These are phyloP conservation scores for Tricharina praecox DNA, from an alignment of 495 filamentous ascomycete species.

Conservation along the genomic window DNA sequence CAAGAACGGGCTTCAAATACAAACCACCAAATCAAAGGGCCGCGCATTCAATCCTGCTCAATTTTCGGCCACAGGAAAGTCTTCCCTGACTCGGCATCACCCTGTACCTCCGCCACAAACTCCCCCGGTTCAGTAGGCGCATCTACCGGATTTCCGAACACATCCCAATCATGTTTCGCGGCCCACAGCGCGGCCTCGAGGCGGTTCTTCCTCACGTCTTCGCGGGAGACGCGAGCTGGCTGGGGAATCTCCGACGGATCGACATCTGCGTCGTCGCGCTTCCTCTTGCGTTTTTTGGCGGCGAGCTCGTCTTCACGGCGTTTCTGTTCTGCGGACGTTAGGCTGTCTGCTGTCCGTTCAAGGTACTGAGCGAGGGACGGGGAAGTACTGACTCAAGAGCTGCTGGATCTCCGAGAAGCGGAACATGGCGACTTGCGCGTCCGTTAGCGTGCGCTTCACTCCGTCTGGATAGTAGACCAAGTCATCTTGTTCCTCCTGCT, in stretches of 20 bases:
- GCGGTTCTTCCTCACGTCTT: slow-evolving; percentile 11
- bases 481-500: slow-evolving; percentile 51
- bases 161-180: slow-evolving; percentile 13
- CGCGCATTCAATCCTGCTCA: no score
- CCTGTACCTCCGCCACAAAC: slow-evolving; percentile 7
- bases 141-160: slow-evolving; percentile 14
- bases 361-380: no score
- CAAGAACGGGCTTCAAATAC: no score
- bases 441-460: slow-evolving; percentile 75
- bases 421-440: slow-evolving; percentile 81
- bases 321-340: slow-evolving; percentile 2
- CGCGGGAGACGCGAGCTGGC: slow-evolving; percentile 1
- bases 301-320: slow-evolving; percentile 9
- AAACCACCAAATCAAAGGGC: no score
- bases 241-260: slow-evolving; percentile 3
- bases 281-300: slow-evolving; percentile 10
- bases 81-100: slow-evolving; percentile 14
- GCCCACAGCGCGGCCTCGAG: slow-evolving; percentile 25
- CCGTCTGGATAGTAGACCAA: slow-evolving; percentile 84
- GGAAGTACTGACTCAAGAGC: slow-evolving; percentile 32
- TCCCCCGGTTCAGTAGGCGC: slow-evolving; percentile 7
- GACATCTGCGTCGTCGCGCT: slow-evolving; percentile 1
- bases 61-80: slow-evolving; percentile 25
- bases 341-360: no score
- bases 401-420: slow-evolving; percentile 72